Conservation (phyloP, 371 early-diverging fungal genomes). For the Mortierella polycephala region DNA sequence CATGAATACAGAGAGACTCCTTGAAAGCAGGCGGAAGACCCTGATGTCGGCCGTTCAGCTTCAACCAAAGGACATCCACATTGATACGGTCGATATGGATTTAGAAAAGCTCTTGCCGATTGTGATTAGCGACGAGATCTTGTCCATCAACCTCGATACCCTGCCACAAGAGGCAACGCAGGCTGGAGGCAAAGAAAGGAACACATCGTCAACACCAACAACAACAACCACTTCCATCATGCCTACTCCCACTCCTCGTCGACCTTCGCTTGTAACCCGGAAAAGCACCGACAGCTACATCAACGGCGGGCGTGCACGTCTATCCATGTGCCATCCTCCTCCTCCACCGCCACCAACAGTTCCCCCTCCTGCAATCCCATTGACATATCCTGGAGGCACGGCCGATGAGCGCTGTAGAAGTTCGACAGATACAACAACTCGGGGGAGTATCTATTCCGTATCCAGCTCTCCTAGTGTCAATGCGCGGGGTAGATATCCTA, state of each 20-base stretch:
- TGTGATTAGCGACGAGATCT: constrained; percentile 25
- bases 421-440: constrained; percentile 11
- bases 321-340: constrained; percentile 17
- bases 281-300: constrained; percentile 22
- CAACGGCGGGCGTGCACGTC: neutral
- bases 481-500: constrained; percentile 6
- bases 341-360: constrained; percentile 31
- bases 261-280: constrained; percentile 10
- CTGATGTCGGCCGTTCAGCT: neutral
- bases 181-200: neutral
- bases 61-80: constrained; percentile 15
- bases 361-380: constrained; percentile 33
- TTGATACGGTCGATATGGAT: constrained; percentile 27
- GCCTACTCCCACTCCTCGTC: constrained; percentile 18
- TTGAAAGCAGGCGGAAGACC: constrained; percentile 1
- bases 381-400: constrained; percentile 4
- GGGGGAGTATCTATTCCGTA: neutral
- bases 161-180: neutral
- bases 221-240: constrained; percentile 6
- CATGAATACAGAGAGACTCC: neutral
- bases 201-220: neutral
- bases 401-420: neutral
- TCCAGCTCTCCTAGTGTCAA: neutral
- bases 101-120: constrained; percentile 23
- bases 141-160: neutral